A percentile compares a stretch with the other conserved stretches of the same genome.
Conservation (phyloP, 2,329 filamentous ascomycete genomes). For the Bretziella fagacearum region DNA sequence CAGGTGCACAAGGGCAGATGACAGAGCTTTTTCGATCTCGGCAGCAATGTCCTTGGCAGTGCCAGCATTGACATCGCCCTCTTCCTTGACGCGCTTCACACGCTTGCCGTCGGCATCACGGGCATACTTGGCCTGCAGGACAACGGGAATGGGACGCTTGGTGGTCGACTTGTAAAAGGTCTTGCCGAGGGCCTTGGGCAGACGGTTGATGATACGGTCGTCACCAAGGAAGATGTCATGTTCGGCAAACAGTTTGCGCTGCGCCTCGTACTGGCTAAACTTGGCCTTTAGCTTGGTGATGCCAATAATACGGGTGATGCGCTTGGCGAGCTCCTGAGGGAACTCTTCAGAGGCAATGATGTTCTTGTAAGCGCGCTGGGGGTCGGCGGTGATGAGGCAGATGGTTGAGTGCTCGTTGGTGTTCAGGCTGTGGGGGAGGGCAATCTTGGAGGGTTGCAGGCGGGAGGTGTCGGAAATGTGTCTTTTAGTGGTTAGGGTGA, state of each 20-base stretch:
- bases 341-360: conserved; percentile 59
- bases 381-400: conserved; percentile 70
- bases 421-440: conserved; percentile 60
- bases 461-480: conserved; percentile 55
- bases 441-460: conserved; percentile 70
- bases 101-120: conserved; percentile 24
- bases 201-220: conserved; percentile 57
- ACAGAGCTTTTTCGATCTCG: conserved; percentile 65
- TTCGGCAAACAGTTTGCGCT: conserved; percentile 65
- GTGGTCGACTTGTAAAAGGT: conserved; percentile 70
- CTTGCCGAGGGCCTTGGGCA: conserved; percentile 72
- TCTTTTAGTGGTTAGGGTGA: conserved; percentile 47
- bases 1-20: conserved; percentile 64
- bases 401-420: conserved; percentile 48
- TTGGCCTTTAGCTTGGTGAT: conserved; percentile 63
- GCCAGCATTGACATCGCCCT: conserved; percentile 21
- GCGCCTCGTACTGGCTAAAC: conserved; percentile 75
- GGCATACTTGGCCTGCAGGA: conserved; percentile 34
- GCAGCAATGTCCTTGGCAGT: conserved; percentile 50
- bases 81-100: conserved; percentile 32
- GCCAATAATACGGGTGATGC: conserved; percentile 63
- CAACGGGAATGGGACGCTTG: conserved; percentile 77
- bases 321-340: conserved; percentile 46
- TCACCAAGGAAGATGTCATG: conserved; percentile 92
- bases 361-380: conserved; percentile 80